These are phyloP conservation scores for Alternaria angustiovoidea DNA, from an alignment of 2,329 filamentous ascomycete species.

Conservation along the genomic window DNA sequence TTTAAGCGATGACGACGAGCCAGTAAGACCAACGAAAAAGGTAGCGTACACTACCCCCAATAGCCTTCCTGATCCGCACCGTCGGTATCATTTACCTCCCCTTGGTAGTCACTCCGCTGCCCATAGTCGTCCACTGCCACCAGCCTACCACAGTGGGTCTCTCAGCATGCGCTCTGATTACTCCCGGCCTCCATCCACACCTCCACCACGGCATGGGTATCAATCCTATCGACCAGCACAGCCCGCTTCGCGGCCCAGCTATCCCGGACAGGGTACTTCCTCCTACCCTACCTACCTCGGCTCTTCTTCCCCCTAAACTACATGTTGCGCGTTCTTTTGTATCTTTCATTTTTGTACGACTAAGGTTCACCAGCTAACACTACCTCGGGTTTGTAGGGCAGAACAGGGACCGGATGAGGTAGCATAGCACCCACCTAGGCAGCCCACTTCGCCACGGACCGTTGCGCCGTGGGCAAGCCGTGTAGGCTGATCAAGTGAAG, in stretches of 20 bases:
- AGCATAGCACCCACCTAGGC: slow-evolving; percentile 8
- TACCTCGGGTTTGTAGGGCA: slow-evolving; percentile 28
- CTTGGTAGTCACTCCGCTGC: slow-evolving; percentile 20
- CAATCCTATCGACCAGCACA: slow-evolving; percentile 34
- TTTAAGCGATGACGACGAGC: slow-evolving; percentile 58
- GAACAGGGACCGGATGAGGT: slow-evolving; percentile 43
- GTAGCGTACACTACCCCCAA: slow-evolving; percentile 52
- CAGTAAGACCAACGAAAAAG: slow-evolving; percentile 49
- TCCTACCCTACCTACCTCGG: slow-evolving; percentile 38
- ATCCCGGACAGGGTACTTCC: slow-evolving; percentile 37
- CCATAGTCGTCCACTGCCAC: slow-evolving; percentile 30
- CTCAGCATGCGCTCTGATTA: slow-evolving; percentile 27
- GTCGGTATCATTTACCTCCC: slow-evolving; percentile 40
- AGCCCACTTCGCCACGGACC: background rate
- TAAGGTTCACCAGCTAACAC: slow-evolving; percentile 34
- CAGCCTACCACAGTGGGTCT: slow-evolving; percentile 22
- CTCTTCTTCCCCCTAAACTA: slow-evolving; percentile 36
- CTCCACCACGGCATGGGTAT: slow-evolving; percentile 22
- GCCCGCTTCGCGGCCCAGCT: slow-evolving; percentile 29
- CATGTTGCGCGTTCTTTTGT: slow-evolving; percentile 20
- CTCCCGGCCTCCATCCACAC: slow-evolving; percentile 34
- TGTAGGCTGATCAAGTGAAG: slow-evolving; percentile 10
- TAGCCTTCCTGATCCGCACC: slow-evolving; percentile 44
- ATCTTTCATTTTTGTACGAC: slow-evolving; percentile 22
- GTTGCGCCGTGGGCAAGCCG: background rate